Evolutionary conservation across 2,329 filamentous ascomycete genomes (phyloP).

Genomic region (Aspergillus aculeatinus): DNA sequence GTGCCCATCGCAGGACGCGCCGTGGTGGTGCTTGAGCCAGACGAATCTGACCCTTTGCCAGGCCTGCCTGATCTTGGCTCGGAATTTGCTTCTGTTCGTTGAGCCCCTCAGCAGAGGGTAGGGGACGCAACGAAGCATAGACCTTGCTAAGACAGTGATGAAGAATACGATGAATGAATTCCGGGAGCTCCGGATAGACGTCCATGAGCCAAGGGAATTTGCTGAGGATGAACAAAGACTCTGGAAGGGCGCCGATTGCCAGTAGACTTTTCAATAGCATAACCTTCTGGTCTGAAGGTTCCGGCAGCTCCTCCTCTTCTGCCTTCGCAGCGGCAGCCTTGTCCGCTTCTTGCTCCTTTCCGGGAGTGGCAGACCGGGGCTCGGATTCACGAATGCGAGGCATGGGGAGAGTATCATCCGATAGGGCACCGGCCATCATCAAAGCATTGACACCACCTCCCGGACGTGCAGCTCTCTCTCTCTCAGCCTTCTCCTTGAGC

Average conservation of each 20-base stretch:
- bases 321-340: slow-evolving; percentile 34
- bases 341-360: slow-evolving; percentile 54
- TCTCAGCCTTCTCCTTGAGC: slow-evolving; percentile 73
- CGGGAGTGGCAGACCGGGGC: slow-evolving; percentile 52
- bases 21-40: slow-evolving; percentile 60
- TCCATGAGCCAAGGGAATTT: slow-evolving; percentile 92
- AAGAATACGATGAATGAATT: slow-evolving; percentile 80
- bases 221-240: slow-evolving; percentile 87
- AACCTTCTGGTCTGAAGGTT: slow-evolving; percentile 85
- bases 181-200: slow-evolving; percentile 75
- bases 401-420: slow-evolving; percentile 69
- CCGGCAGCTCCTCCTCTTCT: slow-evolving; percentile 57
- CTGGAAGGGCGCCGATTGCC: slow-evolving; percentile 86
- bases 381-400: slow-evolving; percentile 53
- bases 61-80: slow-evolving; percentile 63
- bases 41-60: slow-evolving; percentile 68
- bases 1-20: slow-evolving; percentile 77
- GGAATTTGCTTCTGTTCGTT: slow-evolving; percentile 52
- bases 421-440: slow-evolving; percentile 78
- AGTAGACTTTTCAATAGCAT: slow-evolving; percentile 79
- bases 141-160: slow-evolving; percentile 80
- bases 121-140: slow-evolving; percentile 54
- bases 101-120: slow-evolving; percentile 42
- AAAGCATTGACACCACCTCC: slow-evolving; percentile 79
- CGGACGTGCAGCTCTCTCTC: slow-evolving; percentile 68